Evolutionary conservation across 2,329 filamentous ascomycete genomes (phyloP), one percentile per base, ranked within the genome.

Genomic region (Fusarium pseudonygamai): DNA sequence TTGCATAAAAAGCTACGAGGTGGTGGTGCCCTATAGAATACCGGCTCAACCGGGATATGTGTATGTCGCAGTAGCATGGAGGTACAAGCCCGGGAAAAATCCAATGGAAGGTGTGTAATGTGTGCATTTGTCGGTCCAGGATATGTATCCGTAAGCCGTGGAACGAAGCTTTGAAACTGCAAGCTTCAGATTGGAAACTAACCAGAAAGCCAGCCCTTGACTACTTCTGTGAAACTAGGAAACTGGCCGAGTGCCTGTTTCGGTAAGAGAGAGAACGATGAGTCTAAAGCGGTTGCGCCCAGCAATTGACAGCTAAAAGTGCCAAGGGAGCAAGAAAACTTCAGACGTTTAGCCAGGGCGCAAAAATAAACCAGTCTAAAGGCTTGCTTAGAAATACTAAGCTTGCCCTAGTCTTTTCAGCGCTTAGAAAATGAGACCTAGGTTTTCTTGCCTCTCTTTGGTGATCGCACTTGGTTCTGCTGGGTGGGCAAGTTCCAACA

Each of bases 1-100:
- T 63, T 72, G 74, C 74, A 76, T 74, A 34, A 52, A 55, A 60
- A 66, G 67, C 69, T 69, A 61, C 52, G 65, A 61, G 56, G 32
- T 45, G 66, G 37, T 43, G 58, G 47, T 32, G 60, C 65, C 69
- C 72, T 60, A 61, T 24, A 46, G 56, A 69, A 59, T 43, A 34
- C 65, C 61, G 60, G 64, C 50, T 67, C 58, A 57, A 70, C 34
- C 66, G 60, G 72, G 58, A 60, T 49, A 49, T 63, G 42, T 28
- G 46, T 40, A 42, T 66, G 43, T 47, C 39, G 62, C 49, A 59
- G 34, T 30, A 60, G 24, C 32, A 58, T 58, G 39, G 58, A 67
- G 55, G 73, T 67, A 64, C 52, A 64, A 60, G 36, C 32, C 55
- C 45, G 40, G 45, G 60, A 50, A 40, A 67, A 67, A 34, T 14